These are phyloP conservation scores for Agroathelia rolfsii DNA, from an alignment of 1,284 basidiomycete species.

Conservation along the genomic window DNA sequence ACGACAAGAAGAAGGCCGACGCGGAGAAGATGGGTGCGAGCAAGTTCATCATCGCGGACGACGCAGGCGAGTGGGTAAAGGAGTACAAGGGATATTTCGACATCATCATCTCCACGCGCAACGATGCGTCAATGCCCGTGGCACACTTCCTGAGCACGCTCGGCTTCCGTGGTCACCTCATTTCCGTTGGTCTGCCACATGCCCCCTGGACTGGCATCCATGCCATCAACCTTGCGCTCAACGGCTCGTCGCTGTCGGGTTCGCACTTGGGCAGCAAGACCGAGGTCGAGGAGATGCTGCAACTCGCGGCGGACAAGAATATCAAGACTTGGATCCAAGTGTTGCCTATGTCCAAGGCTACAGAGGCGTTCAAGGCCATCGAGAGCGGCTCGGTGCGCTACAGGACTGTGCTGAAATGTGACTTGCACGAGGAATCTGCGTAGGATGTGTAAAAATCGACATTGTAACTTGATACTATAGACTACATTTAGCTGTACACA, in stretches of 20 bases:
- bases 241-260: constrained; percentile 29
- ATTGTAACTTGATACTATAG: too few relatives aligned
- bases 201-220: constrained; percentile 29
- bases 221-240: constrained; percentile 27
- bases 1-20: constrained; percentile 51
- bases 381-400: not conserved
- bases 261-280: constrained; percentile 54
- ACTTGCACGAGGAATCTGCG: too few relatives aligned
- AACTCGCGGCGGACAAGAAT: constrained; percentile 45
- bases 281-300: constrained; percentile 50
- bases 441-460: too few relatives aligned
- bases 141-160: constrained; percentile 34
- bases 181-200: constrained; percentile 46
- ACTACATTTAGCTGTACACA: too few relatives aligned
- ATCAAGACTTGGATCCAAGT: constrained; percentile 43
- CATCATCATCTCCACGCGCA: constrained; percentile 47
- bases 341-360: constrained; percentile 49
- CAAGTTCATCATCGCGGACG: constrained; percentile 34
- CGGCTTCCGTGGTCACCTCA: constrained; percentile 41
- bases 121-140: constrained; percentile 20
- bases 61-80: constrained; percentile 33
- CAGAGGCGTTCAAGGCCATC: constrained; percentile 34
- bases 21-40: constrained; percentile 54
- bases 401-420: constrained; percentile 3
- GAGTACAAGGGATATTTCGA: constrained; percentile 38